These are phyloP conservation scores for Colletotrichum lindemuthianum DNA, from an alignment of 2,329 filamentous ascomycete species.

Conservation along the genomic window DNA sequence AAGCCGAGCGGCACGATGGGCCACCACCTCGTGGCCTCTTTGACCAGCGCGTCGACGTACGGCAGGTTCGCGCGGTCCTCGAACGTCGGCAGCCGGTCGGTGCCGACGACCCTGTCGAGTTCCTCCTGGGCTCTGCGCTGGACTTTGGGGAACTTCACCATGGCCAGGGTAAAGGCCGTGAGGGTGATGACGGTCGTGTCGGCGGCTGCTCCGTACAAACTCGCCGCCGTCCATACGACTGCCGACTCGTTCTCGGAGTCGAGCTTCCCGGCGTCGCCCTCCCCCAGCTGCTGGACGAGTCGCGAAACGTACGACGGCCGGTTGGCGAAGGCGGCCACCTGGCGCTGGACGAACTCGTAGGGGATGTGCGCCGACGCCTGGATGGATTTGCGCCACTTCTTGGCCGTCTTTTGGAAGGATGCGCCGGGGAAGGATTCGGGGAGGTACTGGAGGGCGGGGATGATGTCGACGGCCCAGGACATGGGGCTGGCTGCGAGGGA, in stretches of 20 bases:
- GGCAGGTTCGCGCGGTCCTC: constrained; percentile 43
- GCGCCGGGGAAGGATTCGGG: constrained; percentile 44
- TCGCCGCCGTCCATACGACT: constrained; percentile 40
- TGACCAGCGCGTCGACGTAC: constrained; percentile 44
- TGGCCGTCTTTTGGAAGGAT: constrained; percentile 44
- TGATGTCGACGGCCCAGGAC: constrained; percentile 46
- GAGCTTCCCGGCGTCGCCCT: constrained; percentile 8
- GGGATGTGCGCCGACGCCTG: constrained; percentile 39
- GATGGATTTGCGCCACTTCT: constrained; percentile 39
- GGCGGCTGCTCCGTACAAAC: constrained; percentile 43
- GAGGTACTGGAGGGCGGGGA: constrained; percentile 44
- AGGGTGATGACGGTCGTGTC: constrained; percentile 43
- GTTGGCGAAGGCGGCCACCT: constrained; percentile 39
- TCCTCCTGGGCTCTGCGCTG: constrained; percentile 41
- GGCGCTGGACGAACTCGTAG: constrained; percentile 43
- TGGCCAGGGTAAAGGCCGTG: constrained; percentile 39
- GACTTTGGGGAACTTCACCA: constrained; percentile 39
- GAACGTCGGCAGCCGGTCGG: constrained; percentile 41
- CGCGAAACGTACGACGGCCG: constrained; percentile 42
- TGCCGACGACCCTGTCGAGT: constrained; percentile 42
- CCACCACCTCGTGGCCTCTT: constrained; percentile 45
- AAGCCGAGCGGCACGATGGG: constrained; percentile 49
- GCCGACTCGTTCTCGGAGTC: constrained; percentile 38
- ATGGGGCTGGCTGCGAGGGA: constrained; percentile 42
- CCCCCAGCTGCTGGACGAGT: constrained; percentile 37